Base-by-base conservation (phyloP, 169 alveolate species). In the Besnoitia besnoiti region DNA sequence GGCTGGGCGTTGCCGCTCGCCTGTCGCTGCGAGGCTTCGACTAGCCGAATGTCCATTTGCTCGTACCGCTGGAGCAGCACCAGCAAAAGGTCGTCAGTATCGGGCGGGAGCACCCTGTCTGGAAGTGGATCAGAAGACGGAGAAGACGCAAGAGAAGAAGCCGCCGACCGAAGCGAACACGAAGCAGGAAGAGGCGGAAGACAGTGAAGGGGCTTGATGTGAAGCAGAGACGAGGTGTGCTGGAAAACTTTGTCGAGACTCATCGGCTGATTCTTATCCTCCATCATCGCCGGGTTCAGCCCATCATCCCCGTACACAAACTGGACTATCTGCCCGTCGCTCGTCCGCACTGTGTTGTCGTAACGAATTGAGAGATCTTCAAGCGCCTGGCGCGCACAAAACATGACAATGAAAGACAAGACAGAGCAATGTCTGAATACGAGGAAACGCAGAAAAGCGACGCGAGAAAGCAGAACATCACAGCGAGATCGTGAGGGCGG, bases 221-320 rank as follows among this genome's bases (percentile, higher is more conserved):
- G 77, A 8, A 79, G 40, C 14, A 89, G 55, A 1, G 93, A 42
- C 42, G 76, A 61, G 37, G 82, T 80, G 50, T 93, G 95, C 47
- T 93, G 95, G 94, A 96, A 93, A 30, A 96, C 88, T 94, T 97
- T 97, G 21, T 96, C 97, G 85, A 97, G 94, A 79, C 94, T 91
- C 51, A 96, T 95, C 50, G 97, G 96, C 50, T 92, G 91, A 59
- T 92, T 95, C 39, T 97, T 95, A 46, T 96, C 97, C 91, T 97
- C 99, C 96, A 97, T 97, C 93, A 90, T 93, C 94, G 96, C 95
- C 0, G 97, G 99, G 94, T 98, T 98, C 91, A 99, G 90, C 16
- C 99, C 99, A 94, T 99, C 99, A 94, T 98, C 99, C 51, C 99
- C 99, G 94, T 98, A 99, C 33, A 98, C 95, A 94, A 99, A 99